Base-by-base conservation (phyloP, 2,329 filamentous ascomycete species). In the Fusarium decemcellulare region DNA sequence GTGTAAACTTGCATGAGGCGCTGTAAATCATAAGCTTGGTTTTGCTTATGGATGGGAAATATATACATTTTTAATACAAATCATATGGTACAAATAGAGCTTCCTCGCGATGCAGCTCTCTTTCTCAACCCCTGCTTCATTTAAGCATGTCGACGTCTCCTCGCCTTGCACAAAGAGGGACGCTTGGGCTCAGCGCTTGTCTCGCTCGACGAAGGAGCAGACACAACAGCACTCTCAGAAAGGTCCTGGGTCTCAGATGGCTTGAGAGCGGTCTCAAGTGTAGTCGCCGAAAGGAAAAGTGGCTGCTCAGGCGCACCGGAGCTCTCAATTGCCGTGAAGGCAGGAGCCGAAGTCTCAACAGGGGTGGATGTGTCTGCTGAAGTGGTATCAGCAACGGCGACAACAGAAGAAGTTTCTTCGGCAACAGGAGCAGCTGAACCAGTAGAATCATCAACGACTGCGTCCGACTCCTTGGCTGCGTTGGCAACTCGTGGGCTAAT, bases 401-500 rank as follows among this genome's bases (percentile, higher is more conserved):
- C 48, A 6, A 44, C 52, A 23, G 44, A 39, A 23, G 58, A 40
- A 16, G 48, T 50, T 6, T 37, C 43, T 10, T 37, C 42, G 2
- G 40, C 47, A 10, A 36, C 58, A 29, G 39, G 44, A 29, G 37
- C 54, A 6, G 50, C 27, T 6, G 47, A 23, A 2, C 39, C 30
- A 42, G 30, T 14, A 11, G 56, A 39, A 36, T 32, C 42, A 15
- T 5, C 32, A 9, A 32, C 34, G 32, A 5, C 15, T 47, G 7
- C 27, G 15, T 36, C 61, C 15, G 44, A 43, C 2, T 23, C 47
- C 30, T 61, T 11, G 11, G 61, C 18, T 23, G 58, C 56, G 2
- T 50, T 63, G 4, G 52, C 65, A 65, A 71, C 63, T 10, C 59
- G 50, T 0, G 63, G 47, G 14, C 65, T 72, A 36, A 70, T 64